Conservation (phyloP, 345 rosid genomes). For the Eucalyptus regnans region DNA sequence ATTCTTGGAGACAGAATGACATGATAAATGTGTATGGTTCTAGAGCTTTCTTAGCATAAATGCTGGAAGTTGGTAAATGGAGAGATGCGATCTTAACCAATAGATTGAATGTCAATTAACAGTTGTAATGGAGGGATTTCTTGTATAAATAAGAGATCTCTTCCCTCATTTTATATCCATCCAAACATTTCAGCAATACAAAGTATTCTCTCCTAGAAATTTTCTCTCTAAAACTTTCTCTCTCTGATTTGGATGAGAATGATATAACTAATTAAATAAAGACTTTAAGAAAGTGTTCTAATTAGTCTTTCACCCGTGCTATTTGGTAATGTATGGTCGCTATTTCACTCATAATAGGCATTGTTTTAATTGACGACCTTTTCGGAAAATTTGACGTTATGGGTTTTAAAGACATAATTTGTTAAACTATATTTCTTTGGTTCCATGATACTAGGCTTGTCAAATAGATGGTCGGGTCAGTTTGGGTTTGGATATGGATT, state of each 20-base stretch:
- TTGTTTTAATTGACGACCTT: background rate
- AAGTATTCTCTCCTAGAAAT: accelerated
- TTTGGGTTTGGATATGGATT: background rate
- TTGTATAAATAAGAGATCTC: no score
- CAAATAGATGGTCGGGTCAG: background rate
- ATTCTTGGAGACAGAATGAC: accelerated
- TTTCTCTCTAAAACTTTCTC: no score
- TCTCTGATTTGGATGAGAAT: background rate
- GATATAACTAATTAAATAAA: background rate
- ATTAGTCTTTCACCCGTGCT: background rate
- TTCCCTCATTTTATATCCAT: no score
- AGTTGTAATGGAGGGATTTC: background rate
- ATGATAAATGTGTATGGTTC: background rate
- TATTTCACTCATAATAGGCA: background rate
- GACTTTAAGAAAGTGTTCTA: background rate
- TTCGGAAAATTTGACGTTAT: background rate
- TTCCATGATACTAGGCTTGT: background rate
- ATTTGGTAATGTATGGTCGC: background rate
- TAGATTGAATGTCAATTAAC: no score
- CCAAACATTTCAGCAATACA: no score
- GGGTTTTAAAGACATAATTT: background rate
- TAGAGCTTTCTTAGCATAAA: background rate
- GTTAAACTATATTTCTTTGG: no score
- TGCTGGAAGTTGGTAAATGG: background rate
- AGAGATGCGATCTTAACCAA: background rate